Evolutionary conservation across 148 eudicot genomes (phyloP), one percentile per base, ranked within the genome.

Genomic region (Spergularia marina): DNA sequence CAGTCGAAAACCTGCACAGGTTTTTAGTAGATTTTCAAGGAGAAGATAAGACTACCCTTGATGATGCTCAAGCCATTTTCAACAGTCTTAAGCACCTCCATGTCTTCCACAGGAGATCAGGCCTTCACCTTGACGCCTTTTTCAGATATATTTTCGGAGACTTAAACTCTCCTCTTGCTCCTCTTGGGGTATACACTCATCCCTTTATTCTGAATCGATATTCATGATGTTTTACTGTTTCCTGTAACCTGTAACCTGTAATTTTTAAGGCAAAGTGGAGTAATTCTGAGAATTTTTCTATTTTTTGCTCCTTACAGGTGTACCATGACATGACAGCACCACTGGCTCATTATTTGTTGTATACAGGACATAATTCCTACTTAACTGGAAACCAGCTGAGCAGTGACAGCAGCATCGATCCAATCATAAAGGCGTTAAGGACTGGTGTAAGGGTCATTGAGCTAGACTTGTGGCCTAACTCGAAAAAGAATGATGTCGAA

Each of bases 361-460:
- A 83, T 76, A 90, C 94, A 25, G 91, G 94, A 71, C 94, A 90
- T 81, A 90, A 90, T 75, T 88, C 95, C 59, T 90, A 90, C 89
- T 79, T 90, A 79, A 90, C 90, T 0, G 95, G 95, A 49, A 90
- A 88, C 77, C 95, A 90, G 75, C 65, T 86, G 41, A 86, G 79
- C 75, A 88, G 95, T 58, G 79, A 82, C 62, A 83, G 90, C 76
- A 88, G 95, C 77, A 71, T 82, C 39, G 79, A 65, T 40, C 95
- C 95, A 10, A 88, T 90, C 52, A 73, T 83, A 25, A 70, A 61
- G 36, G 90, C 95, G 40, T 76, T 90, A 57, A 79, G 57, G 74
- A 76, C 69, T 39, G 89, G 89, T 47, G 95, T 88, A 16, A 84
- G 90, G 84, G 91, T 87, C 4, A 88, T 90, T 39, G 91, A 90